These are phyloP conservation scores for Umbilicaria muhlenbergii DNA, from an alignment of 495 filamentous ascomycete species.

Conservation along the genomic window DNA sequence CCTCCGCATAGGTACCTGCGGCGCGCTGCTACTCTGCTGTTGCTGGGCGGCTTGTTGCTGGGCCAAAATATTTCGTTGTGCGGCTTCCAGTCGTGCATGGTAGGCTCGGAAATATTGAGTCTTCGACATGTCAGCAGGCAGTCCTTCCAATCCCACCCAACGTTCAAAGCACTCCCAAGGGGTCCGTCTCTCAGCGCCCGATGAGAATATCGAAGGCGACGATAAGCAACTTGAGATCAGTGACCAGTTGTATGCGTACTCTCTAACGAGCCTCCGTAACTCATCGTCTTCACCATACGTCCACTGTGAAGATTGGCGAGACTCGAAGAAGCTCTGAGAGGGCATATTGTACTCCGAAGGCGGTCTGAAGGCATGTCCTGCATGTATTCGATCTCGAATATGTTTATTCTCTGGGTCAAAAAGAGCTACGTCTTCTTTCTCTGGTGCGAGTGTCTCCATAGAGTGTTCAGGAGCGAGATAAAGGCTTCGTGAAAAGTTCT, in stretches of 20 bases:
- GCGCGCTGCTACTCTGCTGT: conserved; percentile 37
- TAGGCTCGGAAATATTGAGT: conserved; percentile 84
- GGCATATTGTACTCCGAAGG: conserved; percentile 84
- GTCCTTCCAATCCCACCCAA: conserved; percentile 77
- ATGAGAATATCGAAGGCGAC: conserved; percentile 57
- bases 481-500: conserved; percentile 20
- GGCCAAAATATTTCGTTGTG: conserved; percentile 47
- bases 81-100: conserved; percentile 62
- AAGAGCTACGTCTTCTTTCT: conserved; percentile 64
- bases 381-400: conserved; percentile 79
- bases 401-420: conserved; percentile 83
- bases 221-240: conserved; percentile 68
- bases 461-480: conserved; percentile 24
- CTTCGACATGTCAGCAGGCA: conserved; percentile 83
- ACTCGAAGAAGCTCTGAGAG: conserved; percentile 75
- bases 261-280: conserved; percentile 66
- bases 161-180: conserved; percentile 99
- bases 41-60: conserved; percentile 43
- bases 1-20: conserved; percentile 42
- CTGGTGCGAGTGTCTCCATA: conserved; percentile 40
- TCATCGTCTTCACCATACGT: conserved; percentile 78
- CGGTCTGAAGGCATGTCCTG: conserved; percentile 85
- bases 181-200: conserved; percentile 76
- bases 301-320: conserved; percentile 76
- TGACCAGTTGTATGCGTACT: conserved; percentile 95